Conservation (phyloP, 2,329 filamentous ascomycete genomes). For the Colletotrichum caudatum region DNA sequence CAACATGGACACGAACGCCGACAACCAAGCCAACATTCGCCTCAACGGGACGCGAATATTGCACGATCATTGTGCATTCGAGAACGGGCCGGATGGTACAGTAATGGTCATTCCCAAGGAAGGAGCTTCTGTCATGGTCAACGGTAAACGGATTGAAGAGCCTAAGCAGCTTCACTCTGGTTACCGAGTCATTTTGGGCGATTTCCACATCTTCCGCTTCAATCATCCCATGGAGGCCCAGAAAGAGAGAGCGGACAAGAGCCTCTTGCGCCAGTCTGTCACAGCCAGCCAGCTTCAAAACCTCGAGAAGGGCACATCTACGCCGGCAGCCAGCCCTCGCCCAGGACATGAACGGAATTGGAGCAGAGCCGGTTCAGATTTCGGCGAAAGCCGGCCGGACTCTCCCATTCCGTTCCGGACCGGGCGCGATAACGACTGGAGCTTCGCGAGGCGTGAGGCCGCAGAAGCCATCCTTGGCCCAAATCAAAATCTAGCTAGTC, state of each 20-base stretch:
- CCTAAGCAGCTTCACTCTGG: slow-evolving; percentile 89
- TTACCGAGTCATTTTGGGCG: slow-evolving; percentile 93
- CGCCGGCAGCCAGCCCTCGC: slow-evolving; percentile 71
- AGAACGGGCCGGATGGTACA: slow-evolving; percentile 86
- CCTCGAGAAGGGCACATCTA: slow-evolving; percentile 68
- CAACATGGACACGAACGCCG: slow-evolving; percentile 86
- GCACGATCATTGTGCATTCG: slow-evolving; percentile 92
- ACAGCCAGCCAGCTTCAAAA: slow-evolving; percentile 71
- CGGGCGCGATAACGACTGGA: slow-evolving; percentile 92
- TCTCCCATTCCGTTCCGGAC: slow-evolving; percentile 79
- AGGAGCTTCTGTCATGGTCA: slow-evolving; percentile 98
- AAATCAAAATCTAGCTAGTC: slow-evolving; percentile 89
- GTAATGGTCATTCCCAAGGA: slow-evolving; percentile 92
- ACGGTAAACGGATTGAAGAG: slow-evolving; percentile 89
- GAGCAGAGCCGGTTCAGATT: slow-evolving; percentile 83
- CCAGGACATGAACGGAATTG: slow-evolving; percentile 81
- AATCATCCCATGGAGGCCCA: slow-evolving; percentile 97
- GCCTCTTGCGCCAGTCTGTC: slow-evolving; percentile 85
- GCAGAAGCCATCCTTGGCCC: slow-evolving; percentile 88
- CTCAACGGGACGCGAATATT: slow-evolving; percentile 94
- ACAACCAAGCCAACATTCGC: slow-evolving; percentile 85
- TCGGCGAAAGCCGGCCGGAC: slow-evolving; percentile 81
- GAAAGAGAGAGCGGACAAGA: slow-evolving; percentile 90
- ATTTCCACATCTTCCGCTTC: slow-evolving; percentile 99
- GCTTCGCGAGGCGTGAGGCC: slow-evolving; percentile 92